These are phyloP conservation scores for Monosporascus sp. DNA, from an alignment of 2,329 filamentous ascomycete genomes.

Conservation along the genomic window DNA sequence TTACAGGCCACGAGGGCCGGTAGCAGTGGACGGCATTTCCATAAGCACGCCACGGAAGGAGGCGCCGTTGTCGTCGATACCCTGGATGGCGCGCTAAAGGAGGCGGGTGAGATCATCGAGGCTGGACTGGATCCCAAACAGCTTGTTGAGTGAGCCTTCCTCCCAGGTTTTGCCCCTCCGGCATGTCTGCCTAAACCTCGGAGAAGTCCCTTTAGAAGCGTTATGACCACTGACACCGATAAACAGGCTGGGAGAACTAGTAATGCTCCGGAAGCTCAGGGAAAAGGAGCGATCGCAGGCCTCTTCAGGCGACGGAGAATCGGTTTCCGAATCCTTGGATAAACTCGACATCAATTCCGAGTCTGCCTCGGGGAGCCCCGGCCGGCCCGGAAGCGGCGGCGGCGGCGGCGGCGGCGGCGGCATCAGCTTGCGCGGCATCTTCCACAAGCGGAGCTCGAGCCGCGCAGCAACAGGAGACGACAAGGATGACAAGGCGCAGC, in stretches of 20 bases:
- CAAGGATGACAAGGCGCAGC: not conserved
- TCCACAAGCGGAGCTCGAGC: constrained; percentile 27
- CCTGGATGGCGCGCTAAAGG: constrained; percentile 70
- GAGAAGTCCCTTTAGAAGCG: not conserved
- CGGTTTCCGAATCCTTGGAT: constrained; percentile 31
- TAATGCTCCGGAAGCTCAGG: constrained; percentile 49
- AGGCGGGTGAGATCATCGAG: constrained; percentile 82
- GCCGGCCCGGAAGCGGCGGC: constrained; percentile 15
- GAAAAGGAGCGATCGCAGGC: constrained; percentile 28
- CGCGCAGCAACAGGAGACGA: constrained; percentile 2
- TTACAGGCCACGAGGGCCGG: constrained; percentile 49
- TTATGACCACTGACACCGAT: not conserved
- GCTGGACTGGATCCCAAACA: constrained; percentile 68
- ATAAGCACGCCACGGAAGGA: constrained; percentile 60
- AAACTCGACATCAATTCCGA: constrained; percentile 21
- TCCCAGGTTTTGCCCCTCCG: not conserved
- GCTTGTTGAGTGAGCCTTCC: constrained; percentile 64
- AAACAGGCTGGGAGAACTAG: constrained; percentile 67
- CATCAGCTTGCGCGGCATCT: constrained; percentile 16
- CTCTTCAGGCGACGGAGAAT: constrained; percentile 22
- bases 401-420: constrained; percentile 11
- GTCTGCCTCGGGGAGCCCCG: constrained; percentile 27
- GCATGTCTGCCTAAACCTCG: not conserved
- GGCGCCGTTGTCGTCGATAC: constrained; percentile 69
- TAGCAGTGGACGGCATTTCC: constrained; percentile 50